These are phyloP conservation scores for Candida yuanshanica DNA, from an alignment of 805 yeast species.

Conservation along the genomic window DNA sequence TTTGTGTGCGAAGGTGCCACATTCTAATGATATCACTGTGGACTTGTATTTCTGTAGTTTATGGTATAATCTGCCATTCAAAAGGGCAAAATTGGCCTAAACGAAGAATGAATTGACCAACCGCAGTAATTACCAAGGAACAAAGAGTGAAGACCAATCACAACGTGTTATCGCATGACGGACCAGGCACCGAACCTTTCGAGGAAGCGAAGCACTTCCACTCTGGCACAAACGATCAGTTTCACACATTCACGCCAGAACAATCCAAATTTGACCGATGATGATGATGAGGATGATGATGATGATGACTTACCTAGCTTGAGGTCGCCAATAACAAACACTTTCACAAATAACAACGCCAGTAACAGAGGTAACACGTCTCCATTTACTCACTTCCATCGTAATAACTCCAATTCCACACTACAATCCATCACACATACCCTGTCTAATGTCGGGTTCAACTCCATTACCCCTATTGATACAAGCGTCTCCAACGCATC, in stretches of 20 bases:
- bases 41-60: too few relatives aligned
- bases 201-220: conserved; percentile 22
- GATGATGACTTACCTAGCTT: too few relatives aligned
- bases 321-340: neutral
- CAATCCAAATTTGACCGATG: neutral
- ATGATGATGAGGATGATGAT: too few relatives aligned
- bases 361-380: neutral
- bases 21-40: conserved; percentile 35
- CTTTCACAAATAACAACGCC: neutral
- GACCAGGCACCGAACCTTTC: conserved; percentile 1
- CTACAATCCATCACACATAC: conserved; percentile 20
- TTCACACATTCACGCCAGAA: conserved; percentile 20
- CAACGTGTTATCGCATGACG: too few relatives aligned
- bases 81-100: too few relatives aligned
- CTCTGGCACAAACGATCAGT: conserved; percentile 23
- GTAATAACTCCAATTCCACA: conserved; percentile 21
- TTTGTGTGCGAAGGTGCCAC: conserved; percentile 73
- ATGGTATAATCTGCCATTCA: too few relatives aligned
- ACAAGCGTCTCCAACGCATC: conserved; percentile 1
- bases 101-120: too few relatives aligned
- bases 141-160: too few relatives aligned
- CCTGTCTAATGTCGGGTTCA: conserved; percentile 24
- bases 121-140: too few relatives aligned
- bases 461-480: conserved; percentile 12
- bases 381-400: conserved; percentile 12